A percentile compares a stretch with the other conserved stretches of the same genome.
phyloP scores from a whole-genome alignment of 2,329 filamentous ascomycete species.

The Ophiostoma triangulosporum region DNA sequence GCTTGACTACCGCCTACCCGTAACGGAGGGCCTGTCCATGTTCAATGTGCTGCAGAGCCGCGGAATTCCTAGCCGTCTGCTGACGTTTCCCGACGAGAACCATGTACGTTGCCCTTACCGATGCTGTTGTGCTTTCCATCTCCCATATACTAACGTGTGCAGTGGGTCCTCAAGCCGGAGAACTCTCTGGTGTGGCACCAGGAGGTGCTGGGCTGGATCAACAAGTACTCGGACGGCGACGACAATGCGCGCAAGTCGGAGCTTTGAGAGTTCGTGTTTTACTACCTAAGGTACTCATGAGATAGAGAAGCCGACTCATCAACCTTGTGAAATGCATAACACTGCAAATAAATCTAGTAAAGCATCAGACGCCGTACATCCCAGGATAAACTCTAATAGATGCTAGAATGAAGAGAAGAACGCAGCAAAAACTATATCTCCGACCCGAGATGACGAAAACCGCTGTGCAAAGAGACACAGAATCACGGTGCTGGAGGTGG shows the following conservation, averaged over 20 bases:
- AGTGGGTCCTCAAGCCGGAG: constrained; percentile 80
- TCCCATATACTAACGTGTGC: not conserved
- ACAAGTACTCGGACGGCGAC: constrained; percentile 35
- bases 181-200: constrained; percentile 85
- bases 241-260: not conserved
- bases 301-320: too few relatives aligned
- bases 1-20: constrained; percentile 75
- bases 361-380: not conserved
- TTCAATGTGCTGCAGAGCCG: constrained; percentile 75
- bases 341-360: not conserved
- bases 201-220: constrained; percentile 69
- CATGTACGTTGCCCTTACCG: constrained; percentile 22
- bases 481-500: not conserved
- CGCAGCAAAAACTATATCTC: not conserved
- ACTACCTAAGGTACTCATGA: too few relatives aligned
- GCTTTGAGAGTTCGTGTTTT: too few relatives aligned
- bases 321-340: too few relatives aligned
- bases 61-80: constrained; percentile 60
- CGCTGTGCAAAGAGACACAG: too few relatives aligned
- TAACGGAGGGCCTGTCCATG: constrained; percentile 70
- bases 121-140: constrained; percentile 28
- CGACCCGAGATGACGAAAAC: too few relatives aligned
- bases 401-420: not conserved
- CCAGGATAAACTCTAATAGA: not conserved
- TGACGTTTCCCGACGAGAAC: constrained; percentile 69